A percentile compares a stretch with the other conserved stretches of the same genome.
phyloP scores from a whole-genome alignment of 2,329 filamentous ascomycete genomes.

The Colletotrichum destructivum region DNA sequence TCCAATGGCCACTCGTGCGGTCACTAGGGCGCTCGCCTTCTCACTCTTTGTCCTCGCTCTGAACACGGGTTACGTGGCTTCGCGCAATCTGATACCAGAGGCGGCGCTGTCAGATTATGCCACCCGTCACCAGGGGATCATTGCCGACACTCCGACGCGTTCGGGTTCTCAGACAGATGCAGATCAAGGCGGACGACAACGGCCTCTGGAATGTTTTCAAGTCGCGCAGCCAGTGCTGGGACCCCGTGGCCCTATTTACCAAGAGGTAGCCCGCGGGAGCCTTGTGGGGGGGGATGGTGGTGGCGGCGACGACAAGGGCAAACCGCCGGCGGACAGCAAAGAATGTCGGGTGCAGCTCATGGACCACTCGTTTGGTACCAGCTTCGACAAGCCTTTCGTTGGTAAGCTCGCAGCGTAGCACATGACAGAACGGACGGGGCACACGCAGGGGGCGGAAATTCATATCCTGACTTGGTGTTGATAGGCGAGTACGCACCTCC shows the following conservation, averaged over 20 bases:
- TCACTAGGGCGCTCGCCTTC: conserved; percentile 32
- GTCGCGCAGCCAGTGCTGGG: conserved; percentile 77
- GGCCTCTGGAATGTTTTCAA: conserved; percentile 74
- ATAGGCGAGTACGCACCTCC: conserved; percentile 77
- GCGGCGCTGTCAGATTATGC: conserved; percentile 22
- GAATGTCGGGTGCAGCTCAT: conserved; percentile 73
- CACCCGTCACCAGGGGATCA: conserved; percentile 26
- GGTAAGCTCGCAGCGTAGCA: conserved; percentile 62
- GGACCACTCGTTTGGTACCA: conserved; percentile 79
- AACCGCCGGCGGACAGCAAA: conserved; percentile 42
- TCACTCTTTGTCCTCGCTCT: conserved; percentile 33
- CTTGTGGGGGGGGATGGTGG: conserved; percentile 40
- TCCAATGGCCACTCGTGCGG: conserved; percentile 22
- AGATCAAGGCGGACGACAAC: conserved; percentile 14
- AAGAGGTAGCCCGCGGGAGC: conserved; percentile 40
- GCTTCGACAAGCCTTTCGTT: conserved; percentile 82
- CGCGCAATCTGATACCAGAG: conserved; percentile 22
- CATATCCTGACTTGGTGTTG: conserved; percentile 32
- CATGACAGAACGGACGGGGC: not conserved
- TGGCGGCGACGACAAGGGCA: not conserved
- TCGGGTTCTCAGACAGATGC: conserved; percentile 8
- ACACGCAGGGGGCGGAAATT: conserved; percentile 25
- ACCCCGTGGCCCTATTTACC: conserved; percentile 54
- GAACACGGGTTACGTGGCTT: conserved; percentile 30
- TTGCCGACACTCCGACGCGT: conserved; percentile 31